phyloP scores from a whole-genome alignment of 2,329 filamentous ascomycete species.

The Penicillium occitanis region DNA sequence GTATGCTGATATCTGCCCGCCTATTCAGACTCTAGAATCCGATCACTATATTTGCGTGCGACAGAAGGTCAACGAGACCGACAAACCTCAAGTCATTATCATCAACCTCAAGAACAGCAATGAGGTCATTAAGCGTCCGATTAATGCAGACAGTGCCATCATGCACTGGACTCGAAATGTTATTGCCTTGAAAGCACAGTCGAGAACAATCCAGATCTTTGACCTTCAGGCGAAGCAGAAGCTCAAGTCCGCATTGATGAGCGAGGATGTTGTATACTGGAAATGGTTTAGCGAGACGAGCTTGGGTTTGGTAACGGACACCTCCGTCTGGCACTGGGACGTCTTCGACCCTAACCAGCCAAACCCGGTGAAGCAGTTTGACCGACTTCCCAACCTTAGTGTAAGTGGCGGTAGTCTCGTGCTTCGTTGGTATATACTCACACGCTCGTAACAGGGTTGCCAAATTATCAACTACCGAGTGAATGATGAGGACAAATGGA shows the following conservation, averaged over 20 bases:
- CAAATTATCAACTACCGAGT: conserved; percentile 99
- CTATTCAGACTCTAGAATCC: conserved; percentile 85
- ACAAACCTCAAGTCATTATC: conserved; percentile 92
- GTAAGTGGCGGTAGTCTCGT: conserved; percentile 53
- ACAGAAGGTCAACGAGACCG: conserved; percentile 82
- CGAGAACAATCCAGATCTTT: conserved; percentile 94
- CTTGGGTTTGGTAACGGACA: conserved; percentile 86
- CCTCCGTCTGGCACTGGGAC: conserved; percentile 94
- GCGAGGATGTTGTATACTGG: conserved; percentile 98
- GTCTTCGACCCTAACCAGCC: conserved; percentile 82
- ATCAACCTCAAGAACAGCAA: conserved; percentile 97
- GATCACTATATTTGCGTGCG: conserved; percentile 95
- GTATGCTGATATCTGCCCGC: conserved; percentile 25
- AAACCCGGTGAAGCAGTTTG: conserved; percentile 85
- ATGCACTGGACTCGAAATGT: conserved; percentile 98
- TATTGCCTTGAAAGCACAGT: conserved; percentile 93
- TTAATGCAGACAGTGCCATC: conserved; percentile 99
- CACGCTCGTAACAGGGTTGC: conserved; percentile 62
- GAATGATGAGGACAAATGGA: conserved; percentile 95
- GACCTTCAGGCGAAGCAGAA: conserved; percentile 90
- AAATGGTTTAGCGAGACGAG: conserved; percentile 94
- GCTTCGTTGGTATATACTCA: conserved; percentile 12
- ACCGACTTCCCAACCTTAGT: conserved; percentile 84
- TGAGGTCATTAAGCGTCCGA: conserved; percentile 89
- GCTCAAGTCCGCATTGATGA: conserved; percentile 94